Evolutionary conservation across 1,284 basidiomycete species (phyloP).

Genomic region (Marasmius fiardii): DNA sequence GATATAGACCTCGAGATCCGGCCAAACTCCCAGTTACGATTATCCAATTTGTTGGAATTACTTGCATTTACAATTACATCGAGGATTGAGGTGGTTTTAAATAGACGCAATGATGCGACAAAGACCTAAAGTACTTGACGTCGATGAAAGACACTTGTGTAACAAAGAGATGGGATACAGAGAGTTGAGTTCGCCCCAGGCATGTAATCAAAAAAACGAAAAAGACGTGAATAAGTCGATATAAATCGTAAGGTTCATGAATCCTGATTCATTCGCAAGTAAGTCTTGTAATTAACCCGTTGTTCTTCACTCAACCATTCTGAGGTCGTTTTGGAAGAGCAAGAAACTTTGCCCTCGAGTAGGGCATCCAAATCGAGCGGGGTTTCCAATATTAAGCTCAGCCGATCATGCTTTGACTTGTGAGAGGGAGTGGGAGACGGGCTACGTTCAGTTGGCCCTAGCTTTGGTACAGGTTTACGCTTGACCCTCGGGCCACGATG

Average conservation of each 20-base stretch:
- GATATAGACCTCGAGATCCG: too few species aligned
- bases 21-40: too few species aligned
- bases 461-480: slow-evolving; percentile 15
- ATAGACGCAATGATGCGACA: too few species aligned
- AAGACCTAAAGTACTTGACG: too few species aligned
- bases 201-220: not conserved
- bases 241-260: not conserved
- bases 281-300: not conserved
- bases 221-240: not conserved
- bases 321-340: not conserved
- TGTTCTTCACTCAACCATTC: slow-evolving; percentile 10
- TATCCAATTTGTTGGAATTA: too few species aligned
- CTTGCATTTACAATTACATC: too few species aligned
- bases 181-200: not conserved
- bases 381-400: slow-evolving; percentile 15
- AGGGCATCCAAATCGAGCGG: slow-evolving; percentile 6
- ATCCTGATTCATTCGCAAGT: slow-evolving; percentile 2
- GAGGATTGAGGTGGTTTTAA: too few species aligned
- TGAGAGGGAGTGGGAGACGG: not conserved
- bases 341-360: not conserved
- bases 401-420: slow-evolving; percentile 5
- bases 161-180: not conserved
- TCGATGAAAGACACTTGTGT: not conserved
- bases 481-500: slow-evolving; percentile 10
- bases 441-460: not conserved